Evolutionary conservation across 2,329 filamentous ascomycete species (phyloP).

Genomic region (Escovopsis sp.): DNA sequence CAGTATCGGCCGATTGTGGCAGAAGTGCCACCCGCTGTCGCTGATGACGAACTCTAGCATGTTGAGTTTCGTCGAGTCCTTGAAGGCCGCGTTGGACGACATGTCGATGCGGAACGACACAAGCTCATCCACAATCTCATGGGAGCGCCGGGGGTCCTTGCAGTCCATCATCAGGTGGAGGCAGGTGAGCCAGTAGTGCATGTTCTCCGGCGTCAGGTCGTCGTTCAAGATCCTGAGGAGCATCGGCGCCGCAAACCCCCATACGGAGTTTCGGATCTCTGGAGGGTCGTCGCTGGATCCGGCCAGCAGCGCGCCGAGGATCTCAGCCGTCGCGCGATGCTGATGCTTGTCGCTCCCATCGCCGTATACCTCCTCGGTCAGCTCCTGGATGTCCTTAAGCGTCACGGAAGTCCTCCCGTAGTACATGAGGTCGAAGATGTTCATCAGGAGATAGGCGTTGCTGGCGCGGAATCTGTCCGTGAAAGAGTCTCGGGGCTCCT

Average conservation of each 20-base stretch:
- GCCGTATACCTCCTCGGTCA: conserved; percentile 64
- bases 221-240: conserved; percentile 79
- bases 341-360: conserved; percentile 97
- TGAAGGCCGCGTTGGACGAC: conserved; percentile 92
- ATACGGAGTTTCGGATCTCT: conserved; percentile 60
- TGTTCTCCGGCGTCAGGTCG: conserved; percentile 84
- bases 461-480: conserved; percentile 83
- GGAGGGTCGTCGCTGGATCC: conserved; percentile 66
- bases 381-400: conserved; percentile 75
- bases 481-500: conserved; percentile 72
- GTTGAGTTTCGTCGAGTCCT: conserved; percentile 93
- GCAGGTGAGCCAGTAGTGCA: conserved; percentile 88
- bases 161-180: conserved; percentile 77
- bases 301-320: conserved; percentile 70
- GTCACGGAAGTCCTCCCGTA: conserved; percentile 62
- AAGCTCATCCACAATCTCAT: conserved; percentile 73
- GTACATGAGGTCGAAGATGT: conserved; percentile 81
- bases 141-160: conserved; percentile 76
- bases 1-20: conserved; percentile 72
- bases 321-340: conserved; percentile 88
- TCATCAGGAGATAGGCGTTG: conserved; percentile 73
- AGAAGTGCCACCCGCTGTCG: conserved; percentile 93
- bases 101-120: conserved; percentile 83
- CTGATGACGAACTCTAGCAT: conserved; percentile 77
- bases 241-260: conserved; percentile 83